phyloP scores from a whole-genome alignment of 2,329 filamentous ascomycete species.

The Lasiodiplodia theobromae region DNA sequence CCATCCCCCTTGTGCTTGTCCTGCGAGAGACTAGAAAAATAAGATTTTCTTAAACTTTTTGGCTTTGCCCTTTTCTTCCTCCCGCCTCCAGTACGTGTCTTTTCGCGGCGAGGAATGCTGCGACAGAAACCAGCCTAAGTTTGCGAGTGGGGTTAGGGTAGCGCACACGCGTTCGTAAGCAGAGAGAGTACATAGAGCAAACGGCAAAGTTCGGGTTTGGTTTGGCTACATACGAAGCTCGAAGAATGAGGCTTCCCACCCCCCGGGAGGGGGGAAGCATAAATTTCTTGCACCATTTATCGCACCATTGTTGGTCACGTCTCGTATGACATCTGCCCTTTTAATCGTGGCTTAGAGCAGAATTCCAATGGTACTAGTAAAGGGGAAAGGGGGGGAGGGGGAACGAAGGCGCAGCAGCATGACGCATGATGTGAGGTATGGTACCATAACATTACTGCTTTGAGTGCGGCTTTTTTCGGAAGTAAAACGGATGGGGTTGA shows the following conservation, averaged over 20 bases:
- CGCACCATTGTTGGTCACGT: neutral
- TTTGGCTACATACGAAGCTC: neutral
- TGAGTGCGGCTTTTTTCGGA: too few species aligned
- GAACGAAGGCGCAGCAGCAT: neutral
- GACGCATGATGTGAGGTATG: neutral
- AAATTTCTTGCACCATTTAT: neutral
- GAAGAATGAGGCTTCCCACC: neutral
- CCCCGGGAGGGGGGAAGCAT: neutral
- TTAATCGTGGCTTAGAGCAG: neutral
- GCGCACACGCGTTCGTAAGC: neutral
- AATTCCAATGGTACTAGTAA: neutral
- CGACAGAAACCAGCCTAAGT: neutral
- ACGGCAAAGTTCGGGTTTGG: neutral
- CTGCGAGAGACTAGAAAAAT: neutral
- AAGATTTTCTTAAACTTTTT: neutral
- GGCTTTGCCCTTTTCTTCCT: neutral
- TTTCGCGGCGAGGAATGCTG: neutral
- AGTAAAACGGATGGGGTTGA: too few species aligned
- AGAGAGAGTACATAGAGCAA: too few species aligned
- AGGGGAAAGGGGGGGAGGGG: neutral
- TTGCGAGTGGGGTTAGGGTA: neutral
- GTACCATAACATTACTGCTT: neutral
- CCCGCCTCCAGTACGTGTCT: neutral
- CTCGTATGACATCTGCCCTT: neutral
- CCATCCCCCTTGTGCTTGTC: neutral